Evolutionary conservation across 306 rosid genomes (phyloP).

Genomic region (Begonia fuchsioides): DNA sequence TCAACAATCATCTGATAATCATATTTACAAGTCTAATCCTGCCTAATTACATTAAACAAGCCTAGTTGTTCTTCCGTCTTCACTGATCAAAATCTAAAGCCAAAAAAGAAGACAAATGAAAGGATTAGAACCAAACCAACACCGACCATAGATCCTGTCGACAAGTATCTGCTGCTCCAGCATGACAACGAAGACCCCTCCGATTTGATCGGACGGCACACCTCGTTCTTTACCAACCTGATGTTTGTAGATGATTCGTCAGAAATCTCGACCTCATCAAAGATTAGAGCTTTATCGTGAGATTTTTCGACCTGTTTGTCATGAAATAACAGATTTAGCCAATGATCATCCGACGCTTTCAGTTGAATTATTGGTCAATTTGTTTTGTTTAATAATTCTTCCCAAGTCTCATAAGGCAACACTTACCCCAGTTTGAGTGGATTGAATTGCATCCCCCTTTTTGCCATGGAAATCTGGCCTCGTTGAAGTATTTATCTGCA

Average conservation of each 20-base stretch:
- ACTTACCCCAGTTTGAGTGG: slow-evolving; percentile 12
- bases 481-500: slow-evolving; percentile 6
- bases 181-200: too few species aligned
- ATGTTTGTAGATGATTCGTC: slow-evolving; percentile 9
- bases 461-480: slow-evolving; percentile 5
- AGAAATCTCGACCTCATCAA: background rate
- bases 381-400: too few species aligned
- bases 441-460: slow-evolving; percentile 6
- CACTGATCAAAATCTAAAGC: slow-evolving; percentile 3
- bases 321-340: background rate
- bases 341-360: too few species aligned
- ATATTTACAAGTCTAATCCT: too few species aligned
- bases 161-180: background rate
- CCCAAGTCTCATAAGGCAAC: too few species aligned
- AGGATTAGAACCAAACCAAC: slow-evolving; percentile 15
- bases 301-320: background rate
- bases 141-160: slow-evolving; percentile 1
- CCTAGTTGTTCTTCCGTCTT: background rate
- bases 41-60: background rate
- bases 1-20: too few species aligned
- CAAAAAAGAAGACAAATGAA: slow-evolving; percentile 6
- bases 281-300: background rate
- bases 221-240: slow-evolving; percentile 3
- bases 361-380: too few species aligned
- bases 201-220: background rate